A percentile compares a stretch with the other conserved stretches of the same genome.
Conservation (phyloP, 305 asterid species). For the Fraxinus velutina region DNA sequence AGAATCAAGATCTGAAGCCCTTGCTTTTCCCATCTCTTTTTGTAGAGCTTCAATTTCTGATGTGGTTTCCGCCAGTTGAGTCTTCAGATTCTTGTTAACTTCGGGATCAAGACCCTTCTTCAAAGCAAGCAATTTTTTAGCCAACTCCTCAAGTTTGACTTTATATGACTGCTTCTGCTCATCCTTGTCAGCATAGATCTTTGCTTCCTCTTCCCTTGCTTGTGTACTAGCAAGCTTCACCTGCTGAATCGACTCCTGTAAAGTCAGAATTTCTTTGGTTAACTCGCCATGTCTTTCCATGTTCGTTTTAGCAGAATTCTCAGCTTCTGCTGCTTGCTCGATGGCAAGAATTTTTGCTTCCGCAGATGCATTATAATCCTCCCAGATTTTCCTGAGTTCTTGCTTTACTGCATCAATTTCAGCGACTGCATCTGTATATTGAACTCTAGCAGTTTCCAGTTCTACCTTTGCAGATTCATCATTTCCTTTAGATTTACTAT, state of each 20-base stretch:
- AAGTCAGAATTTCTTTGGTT: constrained; percentile 49
- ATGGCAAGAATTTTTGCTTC: constrained; percentile 50
- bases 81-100: constrained; percentile 46
- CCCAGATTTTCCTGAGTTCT: constrained; percentile 54
- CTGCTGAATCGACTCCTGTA: constrained; percentile 55
- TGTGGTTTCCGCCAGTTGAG: constrained; percentile 43
- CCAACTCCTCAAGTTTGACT: constrained; percentile 48
- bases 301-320: constrained; percentile 39
- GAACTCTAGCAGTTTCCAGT: constrained; percentile 42
- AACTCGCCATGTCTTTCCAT: constrained; percentile 56
- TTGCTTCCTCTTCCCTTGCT: constrained; percentile 53
- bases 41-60: constrained; percentile 49
- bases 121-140: constrained; percentile 43
- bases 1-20: constrained; percentile 57
- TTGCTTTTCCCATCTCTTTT: constrained; percentile 43
- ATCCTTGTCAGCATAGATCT: constrained; percentile 49
- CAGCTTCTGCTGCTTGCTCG: constrained; percentile 64
- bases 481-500: constrained; percentile 27
- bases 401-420: constrained; percentile 67
- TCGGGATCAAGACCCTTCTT: constrained; percentile 55
- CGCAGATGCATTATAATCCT: constrained; percentile 46
- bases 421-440: constrained; percentile 41
- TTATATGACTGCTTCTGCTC: constrained; percentile 51
- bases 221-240: constrained; percentile 50
- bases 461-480: constrained; percentile 35